Evolutionary conservation across 163 green algal genomes (phyloP).

Genomic region (Prototheca wickerhamii): DNA sequence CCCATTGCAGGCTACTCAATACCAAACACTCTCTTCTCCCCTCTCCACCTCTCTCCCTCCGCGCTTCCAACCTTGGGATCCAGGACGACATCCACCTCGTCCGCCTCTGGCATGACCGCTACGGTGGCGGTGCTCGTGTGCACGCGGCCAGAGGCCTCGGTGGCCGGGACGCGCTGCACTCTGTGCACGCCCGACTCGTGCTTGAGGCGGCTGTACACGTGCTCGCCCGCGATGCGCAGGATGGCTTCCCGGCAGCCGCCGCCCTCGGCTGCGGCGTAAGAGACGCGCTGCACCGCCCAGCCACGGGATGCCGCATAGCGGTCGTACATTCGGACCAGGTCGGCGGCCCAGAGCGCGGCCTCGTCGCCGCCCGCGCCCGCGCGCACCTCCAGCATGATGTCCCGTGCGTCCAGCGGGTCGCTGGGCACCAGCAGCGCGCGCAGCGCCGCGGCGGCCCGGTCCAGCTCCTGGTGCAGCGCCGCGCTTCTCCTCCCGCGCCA

Average conservation of each 20-base stretch:
- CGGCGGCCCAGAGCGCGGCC: constrained; percentile 63
- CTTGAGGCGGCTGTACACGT: constrained; percentile 42
- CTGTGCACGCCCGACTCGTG: constrained; percentile 43
- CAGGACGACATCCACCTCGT: constrained; percentile 62
- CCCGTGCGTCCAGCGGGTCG: constrained; percentile 89
- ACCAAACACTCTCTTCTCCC: neutral
- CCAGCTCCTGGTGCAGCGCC: constrained; percentile 32
- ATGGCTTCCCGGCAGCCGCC: constrained; percentile 79
- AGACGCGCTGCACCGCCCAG: constrained; percentile 73
- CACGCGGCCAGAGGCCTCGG: constrained; percentile 70
- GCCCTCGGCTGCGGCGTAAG: constrained; percentile 50
- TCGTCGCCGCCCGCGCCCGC: constrained; percentile 74
- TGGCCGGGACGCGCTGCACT: constrained; percentile 83
- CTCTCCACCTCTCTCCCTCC: neutral
- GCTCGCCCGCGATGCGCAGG: constrained; percentile 27
- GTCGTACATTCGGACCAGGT: constrained; percentile 74
- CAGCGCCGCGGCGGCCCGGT: constrained; percentile 48
- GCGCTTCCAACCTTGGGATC: constrained; percentile 45
- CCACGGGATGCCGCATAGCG: constrained; percentile 38
- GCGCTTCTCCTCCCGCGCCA: constrained; percentile 77
- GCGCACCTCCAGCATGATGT: constrained; percentile 89
- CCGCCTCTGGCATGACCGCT: constrained; percentile 74
- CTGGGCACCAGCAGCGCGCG: constrained; percentile 81
- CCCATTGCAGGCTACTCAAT: too few species aligned
- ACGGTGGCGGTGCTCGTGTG: constrained; percentile 89